Evolutionary conservation across 208 protist species (phyloP), one percentile per base, ranked within the genome.

Genomic region (Naegleria fowleri): DNA sequence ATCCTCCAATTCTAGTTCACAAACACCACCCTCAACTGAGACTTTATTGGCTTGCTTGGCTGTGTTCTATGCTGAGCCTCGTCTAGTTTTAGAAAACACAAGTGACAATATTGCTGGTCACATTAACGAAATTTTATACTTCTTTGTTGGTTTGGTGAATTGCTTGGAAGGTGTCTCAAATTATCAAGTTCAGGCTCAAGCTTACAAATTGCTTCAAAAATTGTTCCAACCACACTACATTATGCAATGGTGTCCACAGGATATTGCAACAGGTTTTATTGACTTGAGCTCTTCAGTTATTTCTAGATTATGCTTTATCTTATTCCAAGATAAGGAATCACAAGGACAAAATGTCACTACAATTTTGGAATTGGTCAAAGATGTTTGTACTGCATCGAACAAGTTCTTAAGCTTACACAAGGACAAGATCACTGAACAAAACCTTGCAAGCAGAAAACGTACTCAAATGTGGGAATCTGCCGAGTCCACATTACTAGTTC

Each of bases 91-190:
- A 6, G 41, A 89, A 40, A 58, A 58, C 7, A 39, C 43, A 40
- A 67, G 48, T 67, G 86, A 67, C 25, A 48, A n/a, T 36, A 67
- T 29, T 40, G 5, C 13, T n/a, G 36, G 48, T 41, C 86, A 89
- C 36, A 89, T 67, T 67, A 89, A 36, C 15, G 86, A 89, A 33
- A 67, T 89, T 55, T 67, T 89, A n/a, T 89, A 89, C 25, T 58
- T 89, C 11, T 67, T 89, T 29, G 33, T n/a, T 36, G 41, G 48
- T 41, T 58, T 89, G 19, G n/a, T 19, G 6, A 58, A 55, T 67
- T 89, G 86, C 59, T 67, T 89, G 9, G 86, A 41, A 38, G 86
- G 33, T 9, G 48, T 38, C 15, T 41, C 11, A 33, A 38, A 58
- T 67, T 25, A 39, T 67, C 48, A 58, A 40, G 36, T 89, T 41